Evolutionary conservation across 805 yeast species (phyloP).

Genomic region (Cyberlindnera meyerae): DNA sequence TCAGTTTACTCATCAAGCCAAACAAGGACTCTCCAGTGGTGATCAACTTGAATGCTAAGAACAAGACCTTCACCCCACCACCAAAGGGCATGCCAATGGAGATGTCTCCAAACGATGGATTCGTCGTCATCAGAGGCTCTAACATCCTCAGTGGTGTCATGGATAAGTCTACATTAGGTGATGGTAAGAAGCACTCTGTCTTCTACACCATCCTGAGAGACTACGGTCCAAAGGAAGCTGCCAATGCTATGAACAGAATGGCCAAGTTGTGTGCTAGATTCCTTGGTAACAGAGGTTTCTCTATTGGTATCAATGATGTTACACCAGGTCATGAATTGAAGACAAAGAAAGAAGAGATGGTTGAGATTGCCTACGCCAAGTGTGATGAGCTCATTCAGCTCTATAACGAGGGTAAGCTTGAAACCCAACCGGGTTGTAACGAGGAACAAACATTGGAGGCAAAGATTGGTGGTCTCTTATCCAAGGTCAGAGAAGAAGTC

Average conservation of each 20-base stretch:
- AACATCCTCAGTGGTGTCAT: slow-evolving; percentile 86
- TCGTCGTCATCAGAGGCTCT: slow-evolving; percentile 84
- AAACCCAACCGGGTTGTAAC: slow-evolving; percentile 98
- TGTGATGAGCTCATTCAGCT: slow-evolving; percentile 86
- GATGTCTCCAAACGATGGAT: slow-evolving; percentile 98
- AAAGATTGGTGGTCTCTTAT: slow-evolving; percentile 90
- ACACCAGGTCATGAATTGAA: slow-evolving; percentile 84
- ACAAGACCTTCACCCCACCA: slow-evolving; percentile 85
- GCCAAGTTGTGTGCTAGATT: slow-evolving; percentile 97
- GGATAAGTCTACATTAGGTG: slow-evolving; percentile 96
- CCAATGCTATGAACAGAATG: slow-evolving; percentile 96
- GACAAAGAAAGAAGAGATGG: slow-evolving; percentile 77
- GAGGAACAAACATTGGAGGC: slow-evolving; percentile 98
- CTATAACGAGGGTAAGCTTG: slow-evolving; percentile 80
- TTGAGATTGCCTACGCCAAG: slow-evolving; percentile 81
- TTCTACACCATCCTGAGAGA: slow-evolving; percentile 93
- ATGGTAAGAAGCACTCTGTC: slow-evolving; percentile 95
- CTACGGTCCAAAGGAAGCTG: slow-evolving; percentile 95
- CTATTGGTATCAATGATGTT: slow-evolving; percentile 96
- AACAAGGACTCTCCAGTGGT: slow-evolving; percentile 70
- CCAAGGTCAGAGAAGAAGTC: slow-evolving; percentile 97
- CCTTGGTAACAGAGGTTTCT: slow-evolving; percentile 92
- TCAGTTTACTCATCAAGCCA: slow-evolving; percentile 82
- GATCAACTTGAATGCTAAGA: slow-evolving; percentile 90
- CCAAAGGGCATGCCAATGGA: slow-evolving; percentile 68